Evolutionary conservation across 2,329 filamentous ascomycete genomes (phyloP).

Genomic region (Clarireedia homoeocarpa): DNA sequence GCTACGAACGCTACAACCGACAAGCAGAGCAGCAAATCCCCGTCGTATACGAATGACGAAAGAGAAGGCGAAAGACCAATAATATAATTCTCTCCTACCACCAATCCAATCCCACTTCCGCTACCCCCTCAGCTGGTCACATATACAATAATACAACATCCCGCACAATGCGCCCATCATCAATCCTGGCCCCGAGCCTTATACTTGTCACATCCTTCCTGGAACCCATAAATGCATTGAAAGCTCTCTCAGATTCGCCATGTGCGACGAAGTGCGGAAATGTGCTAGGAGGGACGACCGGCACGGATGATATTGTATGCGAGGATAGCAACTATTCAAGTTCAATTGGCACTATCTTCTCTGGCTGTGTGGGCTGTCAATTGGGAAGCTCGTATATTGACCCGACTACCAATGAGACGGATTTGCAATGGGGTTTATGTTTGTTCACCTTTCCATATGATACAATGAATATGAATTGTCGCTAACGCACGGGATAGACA

Average conservation of each 20-base stretch:
- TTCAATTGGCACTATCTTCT: slow-evolving; percentile 15
- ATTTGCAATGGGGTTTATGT: slow-evolving; percentile 50
- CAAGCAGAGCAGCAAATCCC: neutral
- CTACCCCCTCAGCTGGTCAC: neutral
- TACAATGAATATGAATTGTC: neutral
- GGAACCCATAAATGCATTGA: slow-evolving; percentile 16
- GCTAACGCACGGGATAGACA: slow-evolving; percentile 36
- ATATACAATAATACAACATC: neutral
- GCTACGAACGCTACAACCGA: neutral
- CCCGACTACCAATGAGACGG: slow-evolving; percentile 36
- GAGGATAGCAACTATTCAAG: slow-evolving; percentile 13
- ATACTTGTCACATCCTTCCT: slow-evolving; percentile 16
- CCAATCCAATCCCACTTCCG: neutral
- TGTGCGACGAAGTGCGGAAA: slow-evolving; percentile 27
- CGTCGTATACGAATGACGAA: slow-evolving; percentile 1
- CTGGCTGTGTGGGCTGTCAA: slow-evolving; percentile 24
- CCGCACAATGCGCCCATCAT: slow-evolving; percentile 20
- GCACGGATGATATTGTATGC: slow-evolving; percentile 25
- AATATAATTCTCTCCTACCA: neutral
- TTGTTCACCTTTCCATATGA: slow-evolving; percentile 26
- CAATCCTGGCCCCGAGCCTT: slow-evolving; percentile 12
- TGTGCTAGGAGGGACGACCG: slow-evolving; percentile 18
- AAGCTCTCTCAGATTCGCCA: slow-evolving; percentile 19
- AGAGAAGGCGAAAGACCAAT: neutral
- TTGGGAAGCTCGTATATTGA: slow-evolving; percentile 38